Evolutionary conservation across 345 rosid species (phyloP).

Genomic region (Ceriops decandra): DNA sequence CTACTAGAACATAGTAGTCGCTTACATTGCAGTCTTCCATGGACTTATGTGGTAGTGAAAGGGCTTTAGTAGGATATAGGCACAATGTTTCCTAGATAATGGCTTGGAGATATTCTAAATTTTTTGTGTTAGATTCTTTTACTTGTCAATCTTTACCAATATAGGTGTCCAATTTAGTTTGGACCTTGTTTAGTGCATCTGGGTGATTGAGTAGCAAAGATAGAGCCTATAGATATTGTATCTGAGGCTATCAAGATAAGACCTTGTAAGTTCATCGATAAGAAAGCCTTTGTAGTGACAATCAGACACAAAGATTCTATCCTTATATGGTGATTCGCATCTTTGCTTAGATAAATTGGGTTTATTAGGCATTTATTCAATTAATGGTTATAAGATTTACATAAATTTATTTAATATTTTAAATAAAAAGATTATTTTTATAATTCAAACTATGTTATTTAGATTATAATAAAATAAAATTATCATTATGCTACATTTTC

Average conservation of each 20-base stretch:
- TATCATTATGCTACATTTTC: too few relatives aligned
- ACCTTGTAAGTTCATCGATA: conserved; percentile 24
- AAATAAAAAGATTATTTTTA: too few relatives aligned
- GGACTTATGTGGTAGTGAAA: too few relatives aligned
- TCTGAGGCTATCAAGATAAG: conserved; percentile 51
- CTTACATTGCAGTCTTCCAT: conserved; percentile 14
- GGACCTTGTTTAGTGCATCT: conserved; percentile 36
- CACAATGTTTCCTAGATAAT: neutral
- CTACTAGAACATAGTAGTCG: conserved; percentile 40
- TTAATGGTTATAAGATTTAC: too few relatives aligned
- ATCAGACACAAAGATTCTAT: too few relatives aligned
- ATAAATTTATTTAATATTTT: too few relatives aligned
- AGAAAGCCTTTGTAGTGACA: neutral
- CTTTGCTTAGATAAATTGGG: too few relatives aligned
- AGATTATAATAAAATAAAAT: too few relatives aligned
- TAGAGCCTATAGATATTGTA: conserved; percentile 52
- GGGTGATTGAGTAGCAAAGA: conserved; percentile 53
- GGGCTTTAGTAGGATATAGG: too few relatives aligned
- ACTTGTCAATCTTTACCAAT: conserved; percentile 47
- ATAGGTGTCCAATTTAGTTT: conserved; percentile 43
- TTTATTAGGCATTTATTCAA: too few relatives aligned
- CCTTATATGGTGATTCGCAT: too few relatives aligned
- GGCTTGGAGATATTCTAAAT: conserved; percentile 51
- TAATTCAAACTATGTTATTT: too few relatives aligned
- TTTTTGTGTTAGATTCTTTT: conserved; percentile 45